These are phyloP conservation scores for Ormosia semicastrata DNA, from an alignment of 306 rosid species.

Conservation along the genomic window DNA sequence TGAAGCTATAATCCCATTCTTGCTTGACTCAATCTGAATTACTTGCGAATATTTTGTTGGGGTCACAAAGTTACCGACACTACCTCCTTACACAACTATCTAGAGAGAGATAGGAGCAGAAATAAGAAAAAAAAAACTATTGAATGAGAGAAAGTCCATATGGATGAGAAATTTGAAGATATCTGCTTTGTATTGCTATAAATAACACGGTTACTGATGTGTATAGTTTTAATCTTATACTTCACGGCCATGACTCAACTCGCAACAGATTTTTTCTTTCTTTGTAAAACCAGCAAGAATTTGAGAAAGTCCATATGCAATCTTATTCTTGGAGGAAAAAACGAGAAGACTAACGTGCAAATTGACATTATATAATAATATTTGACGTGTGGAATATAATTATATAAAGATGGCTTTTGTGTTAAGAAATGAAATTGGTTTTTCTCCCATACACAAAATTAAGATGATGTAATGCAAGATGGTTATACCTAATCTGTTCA, in stretches of 20 bases:
- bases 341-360: constrained; percentile 1
- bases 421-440: constrained; percentile 9
- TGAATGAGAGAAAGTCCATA: constrained; percentile 19
- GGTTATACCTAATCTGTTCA: constrained; percentile 34
- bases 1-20: neutral
- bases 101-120: neutral
- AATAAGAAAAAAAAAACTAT: neutral
- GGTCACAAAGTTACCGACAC: neutral
- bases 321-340: constrained; percentile 30
- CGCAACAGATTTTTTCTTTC: neutral
- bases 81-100: neutral
- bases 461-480: constrained; percentile 26
- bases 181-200: neutral
- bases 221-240: constrained; percentile 17
- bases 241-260: constrained; percentile 29
- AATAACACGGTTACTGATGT: neutral
- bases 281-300: constrained; percentile 26
- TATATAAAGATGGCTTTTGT: constrained; percentile 8
- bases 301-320: constrained; percentile 8
- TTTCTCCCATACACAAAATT: neutral
- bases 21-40: neutral
- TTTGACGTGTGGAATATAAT: neutral
- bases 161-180: constrained; percentile 27
- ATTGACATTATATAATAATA: neutral
- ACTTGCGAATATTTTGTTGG: neutral